These are phyloP conservation scores for Graphilbum ipis-grandicollis DNA, from an alignment of 2,329 filamentous ascomycete species.

Conservation along the genomic window DNA sequence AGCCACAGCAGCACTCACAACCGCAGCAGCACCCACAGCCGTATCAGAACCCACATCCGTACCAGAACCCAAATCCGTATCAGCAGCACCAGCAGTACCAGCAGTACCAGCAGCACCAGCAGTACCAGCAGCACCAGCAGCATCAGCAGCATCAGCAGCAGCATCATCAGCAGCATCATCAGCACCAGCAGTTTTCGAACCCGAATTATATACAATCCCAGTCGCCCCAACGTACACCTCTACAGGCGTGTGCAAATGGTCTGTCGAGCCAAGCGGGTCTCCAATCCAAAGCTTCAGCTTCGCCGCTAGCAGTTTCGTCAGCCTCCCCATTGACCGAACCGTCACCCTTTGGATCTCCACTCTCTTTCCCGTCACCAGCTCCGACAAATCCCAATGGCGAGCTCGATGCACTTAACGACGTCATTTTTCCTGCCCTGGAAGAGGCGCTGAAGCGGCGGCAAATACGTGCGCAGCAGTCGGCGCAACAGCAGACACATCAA, in stretches of 20 bases:
- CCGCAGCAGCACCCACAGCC: conserved; percentile 11
- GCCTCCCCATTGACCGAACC: conserved; percentile 7
- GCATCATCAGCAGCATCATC: background rate
- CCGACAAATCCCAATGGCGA: conserved; percentile 46
- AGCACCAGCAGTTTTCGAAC: no score
- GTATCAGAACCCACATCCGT: background rate
- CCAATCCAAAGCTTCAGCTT: no score
- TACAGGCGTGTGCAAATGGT: no score
- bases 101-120: background rate
- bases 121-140: background rate
- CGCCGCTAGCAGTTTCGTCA: background rate
- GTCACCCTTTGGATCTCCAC: conserved; percentile 7
- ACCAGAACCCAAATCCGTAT: conserved; percentile 10
- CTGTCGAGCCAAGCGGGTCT: no score
- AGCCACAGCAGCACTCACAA: conserved; percentile 8
- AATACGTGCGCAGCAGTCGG: conserved; percentile 37
- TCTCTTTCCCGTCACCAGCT: conserved; percentile 38
- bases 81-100: conserved; percentile 4
- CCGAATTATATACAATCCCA: no score
- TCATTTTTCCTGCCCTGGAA: conserved; percentile 84
- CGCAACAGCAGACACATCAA: conserved; percentile 9
- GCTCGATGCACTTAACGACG: conserved; percentile 73
- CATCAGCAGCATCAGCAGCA: background rate
- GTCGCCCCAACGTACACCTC: no score
- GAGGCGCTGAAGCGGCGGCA: conserved; percentile 72